Base-by-base conservation (phyloP, 768 basidiomycete species). In the Glaciozyma antarctica region DNA sequence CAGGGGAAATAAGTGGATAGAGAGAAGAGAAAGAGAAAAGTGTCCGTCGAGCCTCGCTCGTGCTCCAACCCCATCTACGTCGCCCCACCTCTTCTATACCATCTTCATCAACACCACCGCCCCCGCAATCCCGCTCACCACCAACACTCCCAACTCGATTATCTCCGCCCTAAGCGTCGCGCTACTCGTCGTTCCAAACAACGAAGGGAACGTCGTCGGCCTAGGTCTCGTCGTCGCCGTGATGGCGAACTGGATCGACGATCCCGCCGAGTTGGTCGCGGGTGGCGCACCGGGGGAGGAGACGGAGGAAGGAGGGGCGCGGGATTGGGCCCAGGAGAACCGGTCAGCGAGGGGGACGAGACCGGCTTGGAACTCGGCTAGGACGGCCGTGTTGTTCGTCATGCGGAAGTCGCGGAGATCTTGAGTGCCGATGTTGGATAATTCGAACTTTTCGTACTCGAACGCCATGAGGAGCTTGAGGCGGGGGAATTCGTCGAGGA, bases 391-490 rank as follows among this genome's bases (percentile, higher is more conserved):
- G 26, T 58, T 52, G 68, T 75, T 75, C 24, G 70, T 67, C 10
- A 74, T 22, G 54, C 73, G 70, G 62, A 63, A 74, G 59, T 74
- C 73, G 52, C 73, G 72, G 0, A 60, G 44, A 61, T 73, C 73
- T 26, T 64, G 3, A 12, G 30, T 16, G 22, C 63, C 65, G 57
- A 58, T 32, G 60, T 65, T 66, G 58, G 72, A 63, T 5, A 65
- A 57, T 60, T 75, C 74, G 43, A 30, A 54, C 69, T 75, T 75
- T 58, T 74, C 67, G 66, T 73, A 73, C 65, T 75, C 74, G 72
- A 75, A 75, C 45, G 74, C 70, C 73, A 74, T 75, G 67, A 72
- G 66, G 54, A 75, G 55, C 63, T 74, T 74, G 57, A 75, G 53
- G 3, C 73, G 73, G 22, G 72, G 71, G 71, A 65, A 69, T 21